These are phyloP conservation scores for Kodamaea kaohsiungensis DNA, from an alignment of 805 yeast genomes.

Conservation along the genomic window DNA sequence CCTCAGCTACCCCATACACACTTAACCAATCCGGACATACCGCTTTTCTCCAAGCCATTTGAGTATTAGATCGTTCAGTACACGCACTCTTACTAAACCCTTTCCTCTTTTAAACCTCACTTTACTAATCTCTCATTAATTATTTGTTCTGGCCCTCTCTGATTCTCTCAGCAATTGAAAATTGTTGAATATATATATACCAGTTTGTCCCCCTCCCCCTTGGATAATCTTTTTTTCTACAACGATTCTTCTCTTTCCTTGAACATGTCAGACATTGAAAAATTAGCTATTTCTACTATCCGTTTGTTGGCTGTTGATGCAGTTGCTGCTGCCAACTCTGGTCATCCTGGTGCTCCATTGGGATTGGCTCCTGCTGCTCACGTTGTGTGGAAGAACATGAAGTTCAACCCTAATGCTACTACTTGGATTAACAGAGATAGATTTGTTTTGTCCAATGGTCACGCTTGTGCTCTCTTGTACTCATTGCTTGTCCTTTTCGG, in stretches of 20 bases:
- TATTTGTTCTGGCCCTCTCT: conserved; percentile 16
- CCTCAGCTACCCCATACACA: no score
- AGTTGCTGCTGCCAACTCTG: conserved; percentile 86
- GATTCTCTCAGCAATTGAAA: conserved; percentile 2
- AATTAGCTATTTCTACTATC: conserved; percentile 79
- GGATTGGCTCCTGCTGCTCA: conserved; percentile 97
- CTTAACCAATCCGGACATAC: background rate
- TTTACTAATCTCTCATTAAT: background rate
- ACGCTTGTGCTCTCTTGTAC: conserved; percentile 90
- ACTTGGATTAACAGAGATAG: conserved; percentile 94
- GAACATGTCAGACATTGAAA: conserved; percentile 51
- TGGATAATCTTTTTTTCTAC: conserved; percentile 1
- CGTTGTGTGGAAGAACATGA: conserved; percentile 76
- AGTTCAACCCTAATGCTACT: conserved; percentile 88
- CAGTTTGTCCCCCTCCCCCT: background rate
- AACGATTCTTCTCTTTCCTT: background rate
- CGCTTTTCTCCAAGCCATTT: background rate
- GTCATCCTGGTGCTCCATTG: conserved; percentile 99
- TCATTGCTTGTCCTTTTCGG: conserved; percentile 84
- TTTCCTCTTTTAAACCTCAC: background rate
- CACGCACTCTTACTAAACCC: background rate
- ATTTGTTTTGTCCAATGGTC: conserved; percentile 94
- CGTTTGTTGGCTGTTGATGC: conserved; percentile 87
- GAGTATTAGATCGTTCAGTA: background rate
- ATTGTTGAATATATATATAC: background rate